phyloP scores from a whole-genome alignment of 2,329 filamentous ascomycete genomes.

The Diaporthe ilicicola region DNA sequence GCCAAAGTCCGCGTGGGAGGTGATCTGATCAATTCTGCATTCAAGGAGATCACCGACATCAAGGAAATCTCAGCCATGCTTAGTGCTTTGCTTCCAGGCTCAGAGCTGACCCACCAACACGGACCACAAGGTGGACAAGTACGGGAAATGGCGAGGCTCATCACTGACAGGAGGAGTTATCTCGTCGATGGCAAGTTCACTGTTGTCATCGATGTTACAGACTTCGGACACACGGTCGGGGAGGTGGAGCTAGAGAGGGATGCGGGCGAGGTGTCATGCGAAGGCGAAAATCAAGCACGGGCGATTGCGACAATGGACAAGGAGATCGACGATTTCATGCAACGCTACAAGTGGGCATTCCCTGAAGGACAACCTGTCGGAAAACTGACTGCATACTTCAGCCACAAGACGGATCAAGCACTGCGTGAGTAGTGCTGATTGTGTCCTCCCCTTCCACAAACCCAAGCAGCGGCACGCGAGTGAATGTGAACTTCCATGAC shows the following conservation, averaged over 20 bases:
- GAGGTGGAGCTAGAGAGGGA: slow-evolving; percentile 14
- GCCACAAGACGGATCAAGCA: neutral
- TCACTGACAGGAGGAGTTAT: slow-evolving; percentile 10
- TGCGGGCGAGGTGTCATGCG: neutral
- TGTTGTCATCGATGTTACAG: slow-evolving; percentile 5
- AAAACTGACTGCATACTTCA: slow-evolving; percentile 18
- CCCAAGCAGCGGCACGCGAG: neutral
- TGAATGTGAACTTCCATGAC: too few relatives aligned
- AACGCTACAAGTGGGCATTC: slow-evolving; percentile 7
- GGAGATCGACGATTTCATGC: slow-evolving; percentile 13
- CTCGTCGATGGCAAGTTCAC: slow-evolving; percentile 2
- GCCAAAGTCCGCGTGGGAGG: slow-evolving; percentile 10
- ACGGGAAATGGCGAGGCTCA: slow-evolving; percentile 27
- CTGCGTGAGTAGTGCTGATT: neutral
- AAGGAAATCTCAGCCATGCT: neutral
- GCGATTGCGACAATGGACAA: slow-evolving; percentile 5
- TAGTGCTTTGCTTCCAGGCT: neutral
- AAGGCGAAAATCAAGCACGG: neutral
- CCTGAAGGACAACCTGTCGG: neutral
- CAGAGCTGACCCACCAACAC: neutral
- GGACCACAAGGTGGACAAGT: neutral
- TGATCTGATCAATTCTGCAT: slow-evolving; percentile 3
- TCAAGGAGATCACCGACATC: slow-evolving; percentile 17
- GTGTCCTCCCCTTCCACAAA: too few relatives aligned
- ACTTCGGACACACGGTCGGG: slow-evolving; percentile 10